Conservation (phyloP, 1,139 yeast genomes). For the Meyerozyma smithsonii region DNA sequence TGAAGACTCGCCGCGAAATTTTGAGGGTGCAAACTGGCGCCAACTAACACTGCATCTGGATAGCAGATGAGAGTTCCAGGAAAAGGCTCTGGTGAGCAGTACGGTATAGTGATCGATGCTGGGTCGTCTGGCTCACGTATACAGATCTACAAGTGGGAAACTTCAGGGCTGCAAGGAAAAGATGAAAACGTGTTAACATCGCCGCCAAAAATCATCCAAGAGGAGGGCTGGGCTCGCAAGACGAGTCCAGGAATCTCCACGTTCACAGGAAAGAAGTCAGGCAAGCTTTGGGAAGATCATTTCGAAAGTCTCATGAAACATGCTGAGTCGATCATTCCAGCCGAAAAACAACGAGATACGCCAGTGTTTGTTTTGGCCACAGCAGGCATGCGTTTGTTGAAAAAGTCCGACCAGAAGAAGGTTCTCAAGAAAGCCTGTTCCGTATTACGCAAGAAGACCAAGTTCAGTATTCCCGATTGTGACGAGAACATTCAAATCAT, state of each 20-base stretch:
- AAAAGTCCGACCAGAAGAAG: conserved; percentile 38
- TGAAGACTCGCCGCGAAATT: not conserved
- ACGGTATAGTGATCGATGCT: conserved; percentile 75
- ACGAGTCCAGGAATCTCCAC: conserved; percentile 69
- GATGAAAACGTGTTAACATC: conserved; percentile 33
- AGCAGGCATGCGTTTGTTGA: conserved; percentile 75
- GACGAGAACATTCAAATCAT: conserved; percentile 61
- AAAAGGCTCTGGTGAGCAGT: conserved; percentile 20
- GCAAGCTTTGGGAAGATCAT: conserved; percentile 57
- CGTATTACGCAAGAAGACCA: conserved; percentile 42
- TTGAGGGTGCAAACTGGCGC: no score
- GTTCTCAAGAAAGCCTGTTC: conserved; percentile 51
- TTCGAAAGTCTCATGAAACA: conserved; percentile 49
- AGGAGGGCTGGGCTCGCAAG: conserved; percentile 56
- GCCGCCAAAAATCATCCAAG: conserved; percentile 60
- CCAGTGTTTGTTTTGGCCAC: conserved; percentile 75
- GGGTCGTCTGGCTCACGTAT: conserved; percentile 80
- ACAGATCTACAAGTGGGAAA: conserved; percentile 65
- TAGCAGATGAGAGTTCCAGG: conserved; percentile 3
- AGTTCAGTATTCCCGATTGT: conserved; percentile 48
- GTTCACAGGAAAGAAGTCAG: conserved; percentile 40
- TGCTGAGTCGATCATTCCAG: conserved; percentile 59
- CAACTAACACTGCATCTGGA: no score
- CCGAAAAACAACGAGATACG: conserved; percentile 46
- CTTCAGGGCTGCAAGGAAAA: conserved; percentile 21